A percentile compares a stretch with the other conserved stretches of the same genome.
Conservation (phyloP, 768 basidiomycete species). For the Amanita pallidorosea region DNA sequence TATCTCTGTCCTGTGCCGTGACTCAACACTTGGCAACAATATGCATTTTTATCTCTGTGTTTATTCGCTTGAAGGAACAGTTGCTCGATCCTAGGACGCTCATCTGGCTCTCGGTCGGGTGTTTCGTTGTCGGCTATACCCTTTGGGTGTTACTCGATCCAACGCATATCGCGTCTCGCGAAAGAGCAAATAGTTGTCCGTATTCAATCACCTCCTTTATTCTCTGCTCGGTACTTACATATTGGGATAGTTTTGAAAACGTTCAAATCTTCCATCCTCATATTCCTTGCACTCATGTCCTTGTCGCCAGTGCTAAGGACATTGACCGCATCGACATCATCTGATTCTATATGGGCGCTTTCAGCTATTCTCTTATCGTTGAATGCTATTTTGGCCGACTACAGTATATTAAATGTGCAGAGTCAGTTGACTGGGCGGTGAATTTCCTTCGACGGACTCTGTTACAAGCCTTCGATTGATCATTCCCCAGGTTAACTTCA, state of each 20-base stretch:
- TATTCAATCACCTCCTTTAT: background rate
- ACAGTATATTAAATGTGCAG: slow-evolving; percentile 38
- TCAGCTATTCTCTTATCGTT: slow-evolving; percentile 77
- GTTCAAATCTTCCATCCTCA: slow-evolving; percentile 73
- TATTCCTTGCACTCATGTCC: slow-evolving; percentile 82
- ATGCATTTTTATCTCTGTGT: slow-evolving; percentile 74
- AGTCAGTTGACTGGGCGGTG: slow-evolving; percentile 52
- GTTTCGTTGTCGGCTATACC: slow-evolving; percentile 51
- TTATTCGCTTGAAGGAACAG: slow-evolving; percentile 56
- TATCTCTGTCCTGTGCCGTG: slow-evolving; percentile 60
- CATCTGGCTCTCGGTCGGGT: slow-evolving; percentile 49
- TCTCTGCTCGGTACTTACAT: background rate
- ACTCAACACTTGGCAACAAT: slow-evolving; percentile 79
- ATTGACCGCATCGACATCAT: slow-evolving; percentile 88
- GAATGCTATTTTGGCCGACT: slow-evolving; percentile 79
- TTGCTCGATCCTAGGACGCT: slow-evolving; percentile 59
- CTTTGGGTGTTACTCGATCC: slow-evolving; percentile 48
- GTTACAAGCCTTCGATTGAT: background rate
- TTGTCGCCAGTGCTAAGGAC: slow-evolving; percentile 88
- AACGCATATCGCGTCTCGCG: slow-evolving; percentile 14
- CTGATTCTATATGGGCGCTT: slow-evolving; percentile 94
- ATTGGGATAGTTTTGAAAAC: slow-evolving; percentile 52
- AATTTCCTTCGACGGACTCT: slow-evolving; percentile 10
- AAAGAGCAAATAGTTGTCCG: slow-evolving; percentile 21
- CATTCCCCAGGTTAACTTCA: slow-evolving; percentile 53